Evolutionary conservation across 192 early-diverging fungal genomes (phyloP).

Genomic region (Linnemannia elongata): DNA sequence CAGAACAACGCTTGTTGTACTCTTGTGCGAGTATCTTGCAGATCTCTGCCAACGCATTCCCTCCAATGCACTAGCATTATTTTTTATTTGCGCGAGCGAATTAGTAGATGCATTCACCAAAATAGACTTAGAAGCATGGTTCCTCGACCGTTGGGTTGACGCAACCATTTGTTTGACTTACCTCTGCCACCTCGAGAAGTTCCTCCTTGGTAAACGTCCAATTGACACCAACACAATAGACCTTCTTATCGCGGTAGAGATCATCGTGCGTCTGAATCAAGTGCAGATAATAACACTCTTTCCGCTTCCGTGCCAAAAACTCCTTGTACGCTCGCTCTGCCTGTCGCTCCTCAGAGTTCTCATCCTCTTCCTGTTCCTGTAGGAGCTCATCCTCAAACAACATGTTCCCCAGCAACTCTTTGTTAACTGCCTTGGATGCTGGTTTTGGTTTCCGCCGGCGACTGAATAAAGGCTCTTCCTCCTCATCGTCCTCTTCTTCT

Average conservation of each 20-base stretch:
- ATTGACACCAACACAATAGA: conserved; percentile 63
- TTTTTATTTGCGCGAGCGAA: conserved; percentile 8
- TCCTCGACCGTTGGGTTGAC: no score
- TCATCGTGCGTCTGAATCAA: conserved; percentile 56
- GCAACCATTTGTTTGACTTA: conserved; percentile 14
- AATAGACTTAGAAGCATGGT: conserved; percentile 9
- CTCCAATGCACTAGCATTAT: conserved; percentile 68
- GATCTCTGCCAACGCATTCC: conserved; percentile 65
- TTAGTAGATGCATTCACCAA: not conserved
- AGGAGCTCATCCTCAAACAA: conserved; percentile 17
- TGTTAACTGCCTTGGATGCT: not conserved
- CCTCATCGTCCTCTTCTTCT: conserved; percentile 10
- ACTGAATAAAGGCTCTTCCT: conserved; percentile 16
- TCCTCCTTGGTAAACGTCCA: conserved; percentile 62
- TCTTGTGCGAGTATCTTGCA: conserved; percentile 73
- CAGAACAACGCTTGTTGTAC: conserved; percentile 71
- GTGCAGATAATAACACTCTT: conserved; percentile 49
- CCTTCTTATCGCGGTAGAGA: conserved; percentile 53
- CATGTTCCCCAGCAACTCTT: conserved; percentile 5
- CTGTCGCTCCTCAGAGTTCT: conserved; percentile 59
- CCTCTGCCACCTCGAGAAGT: conserved; percentile 65
- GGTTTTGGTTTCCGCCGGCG: not conserved
- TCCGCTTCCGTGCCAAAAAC: conserved; percentile 25
- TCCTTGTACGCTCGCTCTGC: conserved; percentile 7
- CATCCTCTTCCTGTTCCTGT: conserved; percentile 55